Base-by-base conservation (phyloP, 2,329 filamentous ascomycete genomes). In the Fusarium staphyleae region DNA sequence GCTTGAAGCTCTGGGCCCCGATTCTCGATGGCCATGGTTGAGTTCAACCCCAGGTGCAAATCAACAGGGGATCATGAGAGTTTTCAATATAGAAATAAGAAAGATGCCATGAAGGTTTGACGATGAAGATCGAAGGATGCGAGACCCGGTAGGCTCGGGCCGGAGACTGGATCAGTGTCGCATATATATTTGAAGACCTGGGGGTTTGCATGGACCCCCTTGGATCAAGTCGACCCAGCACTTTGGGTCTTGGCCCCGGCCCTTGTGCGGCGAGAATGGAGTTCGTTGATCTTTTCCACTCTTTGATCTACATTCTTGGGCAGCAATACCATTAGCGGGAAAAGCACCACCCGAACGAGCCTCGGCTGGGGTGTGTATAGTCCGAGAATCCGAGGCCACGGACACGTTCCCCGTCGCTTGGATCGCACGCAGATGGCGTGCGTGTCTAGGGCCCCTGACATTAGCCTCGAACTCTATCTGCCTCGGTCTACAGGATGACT, bases 1-100 rank as follows among this genome's bases (percentile, higher is more conserved):
- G 59, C 72, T 41, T 67, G 60, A 13, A 76, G 65, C 53, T 68
- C 56, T n/a, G 71, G 70, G 18, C 72, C 72, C 34, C 73, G 70
- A 36, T 74, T 73, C 6, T 63, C 58, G 40, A 62, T 22, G 35
- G 52, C 62, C 67, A 70, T 70, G 22, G 42, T 54, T 55, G 40
- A 26, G 14, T 13, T 14, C 13, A 22, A 35, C 22, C 16, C 11
- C 30, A 43, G 10, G 50, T 34, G 29, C 8, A 24, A 24, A 24
- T 30, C 11, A 24, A 19, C 43, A 48, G 32, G 50, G 37, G 22
- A 14, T 36, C 32, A 42, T 35, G 14, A 29, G 24, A 30, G 13
- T 30, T 22, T 13, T 10, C 11, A 15, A 39, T 51, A 34, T 6
- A 19, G 18, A 26, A 52, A 51, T 35, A 40, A 16, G 12, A 28